phyloP scores from a whole-genome alignment of 345 rosid species.

The Eutrema japonicum region DNA sequence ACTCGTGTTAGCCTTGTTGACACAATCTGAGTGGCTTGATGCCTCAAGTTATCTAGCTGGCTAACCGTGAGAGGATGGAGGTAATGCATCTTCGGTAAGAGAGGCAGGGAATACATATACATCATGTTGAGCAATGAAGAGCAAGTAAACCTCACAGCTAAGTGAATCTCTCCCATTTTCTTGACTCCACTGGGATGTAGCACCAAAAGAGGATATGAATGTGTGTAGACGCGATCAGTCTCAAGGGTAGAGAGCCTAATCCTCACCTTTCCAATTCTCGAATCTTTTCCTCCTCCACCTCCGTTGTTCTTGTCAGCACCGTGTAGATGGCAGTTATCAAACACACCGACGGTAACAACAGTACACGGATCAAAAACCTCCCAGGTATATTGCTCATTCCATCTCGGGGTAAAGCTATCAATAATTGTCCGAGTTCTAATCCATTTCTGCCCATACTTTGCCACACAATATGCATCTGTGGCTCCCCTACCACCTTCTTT shows the following conservation, averaged over 20 bases:
- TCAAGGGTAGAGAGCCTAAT: constrained; percentile 89
- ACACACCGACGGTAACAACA: constrained; percentile 88
- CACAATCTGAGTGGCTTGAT: constrained; percentile 90
- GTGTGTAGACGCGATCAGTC: constrained; percentile 87
- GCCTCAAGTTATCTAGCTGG: constrained; percentile 84
- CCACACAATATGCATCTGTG: constrained; percentile 94
- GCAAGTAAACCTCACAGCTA: constrained; percentile 82
- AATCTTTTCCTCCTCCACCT: constrained; percentile 58
- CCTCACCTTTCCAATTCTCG: constrained; percentile 82
- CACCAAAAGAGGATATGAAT: constrained; percentile 82
- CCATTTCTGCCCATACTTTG: constrained; percentile 97
- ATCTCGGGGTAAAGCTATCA: constrained; percentile 73
- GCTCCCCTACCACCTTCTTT: constrained; percentile 76
- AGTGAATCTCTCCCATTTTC: constrained; percentile 87
- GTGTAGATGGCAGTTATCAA: constrained; percentile 69
- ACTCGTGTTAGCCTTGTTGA: constrained; percentile 78
- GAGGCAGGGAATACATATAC: constrained; percentile 78
- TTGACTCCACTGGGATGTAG: constrained; percentile 79
- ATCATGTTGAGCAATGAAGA: constrained; percentile 74
- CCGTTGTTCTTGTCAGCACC: constrained; percentile 43
- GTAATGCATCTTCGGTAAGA: constrained; percentile 93
- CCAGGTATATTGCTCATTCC: constrained; percentile 98
- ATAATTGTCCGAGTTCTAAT: constrained; percentile 85
- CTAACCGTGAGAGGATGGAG: constrained; percentile 81
- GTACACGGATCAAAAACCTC: constrained; percentile 90